These are phyloP conservation scores for Botrytis aclada DNA, from an alignment of 2,329 filamentous ascomycete species.

Conservation along the genomic window DNA sequence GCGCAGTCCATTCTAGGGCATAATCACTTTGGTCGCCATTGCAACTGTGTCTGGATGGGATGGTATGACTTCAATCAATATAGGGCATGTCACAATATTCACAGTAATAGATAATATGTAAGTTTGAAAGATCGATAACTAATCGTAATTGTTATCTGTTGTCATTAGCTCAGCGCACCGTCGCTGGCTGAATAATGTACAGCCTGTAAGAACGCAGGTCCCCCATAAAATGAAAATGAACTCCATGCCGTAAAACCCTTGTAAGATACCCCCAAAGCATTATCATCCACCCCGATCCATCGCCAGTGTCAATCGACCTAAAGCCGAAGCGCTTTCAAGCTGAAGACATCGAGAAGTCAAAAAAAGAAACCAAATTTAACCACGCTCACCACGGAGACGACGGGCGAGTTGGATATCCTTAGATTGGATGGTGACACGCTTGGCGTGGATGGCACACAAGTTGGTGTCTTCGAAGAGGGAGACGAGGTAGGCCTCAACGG, in stretches of 20 bases:
- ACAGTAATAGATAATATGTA: not conserved
- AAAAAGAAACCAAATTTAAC: conserved; percentile 51
- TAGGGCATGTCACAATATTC: not conserved
- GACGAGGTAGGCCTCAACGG: conserved; percentile 97
- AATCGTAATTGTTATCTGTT: conserved; percentile 24
- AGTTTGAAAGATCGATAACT: conserved; percentile 26
- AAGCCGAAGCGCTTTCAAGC: conserved; percentile 23
- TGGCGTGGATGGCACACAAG: conserved; percentile 97
- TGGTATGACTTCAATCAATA: too few relatives aligned
- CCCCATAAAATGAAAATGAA: conserved; percentile 27
- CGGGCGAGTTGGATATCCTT: conserved; percentile 91
- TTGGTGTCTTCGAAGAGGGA: conserved; percentile 98
- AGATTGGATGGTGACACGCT: conserved; percentile 92
- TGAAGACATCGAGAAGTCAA: conserved; percentile 21
- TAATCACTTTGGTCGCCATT: too few relatives aligned
- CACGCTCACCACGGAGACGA: conserved; percentile 90
- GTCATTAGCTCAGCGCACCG: conserved; percentile 33
- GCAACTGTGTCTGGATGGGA: rapidly evolving
- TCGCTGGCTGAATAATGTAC: conserved; percentile 36
- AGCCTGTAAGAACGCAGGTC: conserved; percentile 24
- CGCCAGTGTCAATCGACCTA: conserved; percentile 14
- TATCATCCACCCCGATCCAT: conserved; percentile 28
- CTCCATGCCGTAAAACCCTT: conserved; percentile 31
- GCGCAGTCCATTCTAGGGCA: not conserved
- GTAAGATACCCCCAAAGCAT: conserved; percentile 33